These are phyloP conservation scores for Euphorbia peplus DNA, from an alignment of 345 rosid species.

Conservation along the genomic window DNA sequence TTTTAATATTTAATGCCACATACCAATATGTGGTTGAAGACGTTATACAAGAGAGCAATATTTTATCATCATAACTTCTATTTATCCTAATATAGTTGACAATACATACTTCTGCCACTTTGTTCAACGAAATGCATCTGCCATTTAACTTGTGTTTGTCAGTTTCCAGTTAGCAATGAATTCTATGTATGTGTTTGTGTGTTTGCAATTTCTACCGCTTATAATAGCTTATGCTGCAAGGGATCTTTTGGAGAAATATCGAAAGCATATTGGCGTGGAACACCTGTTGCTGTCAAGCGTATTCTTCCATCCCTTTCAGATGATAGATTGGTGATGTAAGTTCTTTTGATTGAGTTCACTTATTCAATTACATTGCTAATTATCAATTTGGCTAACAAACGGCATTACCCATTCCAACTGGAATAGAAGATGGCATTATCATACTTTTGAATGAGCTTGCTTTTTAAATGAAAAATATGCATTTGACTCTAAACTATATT, in stretches of 20 bases:
- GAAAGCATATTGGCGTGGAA: constrained; percentile 96
- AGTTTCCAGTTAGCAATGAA: background rate
- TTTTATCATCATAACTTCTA: background rate
- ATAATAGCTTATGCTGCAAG: constrained; percentile 37
- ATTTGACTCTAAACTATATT: background rate
- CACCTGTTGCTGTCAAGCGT: constrained; percentile 95
- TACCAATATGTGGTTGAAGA: background rate
- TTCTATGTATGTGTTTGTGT: background rate
- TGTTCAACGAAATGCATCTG: background rate
- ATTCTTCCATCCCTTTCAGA: constrained; percentile 98
- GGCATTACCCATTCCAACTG: background rate
- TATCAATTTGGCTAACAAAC: background rate
- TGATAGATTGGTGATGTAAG: constrained; percentile 98
- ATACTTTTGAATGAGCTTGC: background rate
- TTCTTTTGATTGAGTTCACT: constrained; percentile 5
- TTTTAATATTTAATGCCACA: background rate
- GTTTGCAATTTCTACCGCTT: constrained; percentile 19
- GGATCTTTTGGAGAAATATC: constrained; percentile 99
- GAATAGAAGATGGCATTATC: background rate
- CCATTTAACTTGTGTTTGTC: background rate
- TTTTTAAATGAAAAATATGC: background rate
- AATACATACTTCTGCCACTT: background rate
- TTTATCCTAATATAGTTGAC: background rate
- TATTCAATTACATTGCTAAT: background rate
- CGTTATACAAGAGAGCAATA: background rate